Base-by-base conservation (phyloP, 2,329 filamentous ascomycete genomes). In the Epichloe typhina region DNA sequence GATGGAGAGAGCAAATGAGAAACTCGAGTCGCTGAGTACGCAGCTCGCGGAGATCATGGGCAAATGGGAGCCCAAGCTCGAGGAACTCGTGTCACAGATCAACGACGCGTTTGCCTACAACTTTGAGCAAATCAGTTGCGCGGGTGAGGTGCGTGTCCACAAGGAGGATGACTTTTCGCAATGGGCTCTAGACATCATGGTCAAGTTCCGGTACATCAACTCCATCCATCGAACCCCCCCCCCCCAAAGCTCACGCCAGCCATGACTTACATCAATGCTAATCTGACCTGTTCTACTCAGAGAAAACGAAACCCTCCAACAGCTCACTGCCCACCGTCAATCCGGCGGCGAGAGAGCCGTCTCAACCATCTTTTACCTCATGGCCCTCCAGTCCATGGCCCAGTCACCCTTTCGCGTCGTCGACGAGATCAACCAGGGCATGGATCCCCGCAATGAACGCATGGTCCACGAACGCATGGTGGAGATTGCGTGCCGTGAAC, bases 401-500 rank as follows among this genome's bases (percentile, higher is more conserved):
- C 86, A 89, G 61, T 89, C 90, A 3, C 93, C 93, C 1, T 98
- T 98, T 78, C 88, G 93, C 49, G 91, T 98, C 47, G 93, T 98
- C 53, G 93, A 98, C 68, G 93, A 98, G 71, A 98, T 98, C 75
- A 98, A 98, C 64, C 93, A 98, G 70, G 93, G 93, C 57, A 98
- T 98, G 93, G 93, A 98, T 66, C 93, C 91, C 42, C 84, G 93
- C 61, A 98, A 98, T 68, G 93, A 98, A 69, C 86, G 93, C 59
- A 94, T 96, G 80, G 90, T 98, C 15, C 93, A 98, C 69, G 88
- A 91, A 64, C 87, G 93, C 56, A 94, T 98, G 86, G 93, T 98
- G 8, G 89, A 96, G 62, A 96, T 98, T 63, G 93, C 93, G 42
- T 97, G 93, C 66, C 79, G 81, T 57, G 83, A 89, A 66, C 81